Evolutionary conservation across 2,329 filamentous ascomycete species (phyloP), one percentile per base, ranked within the genome.

Genomic region (Plenodomus tracheiphilus): DNA sequence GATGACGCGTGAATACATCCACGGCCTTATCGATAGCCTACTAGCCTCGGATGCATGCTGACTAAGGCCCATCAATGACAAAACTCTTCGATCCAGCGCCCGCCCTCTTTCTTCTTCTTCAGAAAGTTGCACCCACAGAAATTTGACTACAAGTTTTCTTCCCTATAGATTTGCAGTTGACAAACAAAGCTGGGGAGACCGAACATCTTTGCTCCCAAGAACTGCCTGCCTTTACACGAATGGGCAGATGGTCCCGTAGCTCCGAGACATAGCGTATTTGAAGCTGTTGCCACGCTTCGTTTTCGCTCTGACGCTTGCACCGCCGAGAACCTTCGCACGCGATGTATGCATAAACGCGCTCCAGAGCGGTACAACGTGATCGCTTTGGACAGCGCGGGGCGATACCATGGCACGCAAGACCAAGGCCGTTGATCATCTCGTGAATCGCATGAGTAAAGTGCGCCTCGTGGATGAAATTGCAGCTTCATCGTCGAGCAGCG

Each of bases 111-210:
- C 49, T 65, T 53, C 58, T 53, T 61, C 57, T 53, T 65, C 62
- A 59, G 62, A 70, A 72, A 71, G 65, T 73, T 62, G 61, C 61
- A 71, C 67, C 68, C 70, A 72, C 70, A 32, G 71, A 51, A 82
- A 83, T 84, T 84, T 84, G 82, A 81, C 81, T 75, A 71, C 68
- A 77, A 77, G 69, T 71, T 77, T 71, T 64, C 68, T 52, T 45
- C 65, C 65, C 51, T 54, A 76, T 81, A 79, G 76, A 76, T 78
- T 76, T 71, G 70, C 79, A 77, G 83, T 84, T 86, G 84, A 74
- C 54, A 64, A 70, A 32, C 28, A 70, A n/a, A 75, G 66, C 74
- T 76, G 77, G 78, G 76, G 71, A 81, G 79, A 81, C 58, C 47
- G 66, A 74, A 67, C 58, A 48, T 69, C 66, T 59, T 64, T 63